Evolutionary conservation across 495 filamentous ascomycete species (phyloP), one percentile per base, ranked within the genome.

Genomic region (Evernia prunastri): DNA sequence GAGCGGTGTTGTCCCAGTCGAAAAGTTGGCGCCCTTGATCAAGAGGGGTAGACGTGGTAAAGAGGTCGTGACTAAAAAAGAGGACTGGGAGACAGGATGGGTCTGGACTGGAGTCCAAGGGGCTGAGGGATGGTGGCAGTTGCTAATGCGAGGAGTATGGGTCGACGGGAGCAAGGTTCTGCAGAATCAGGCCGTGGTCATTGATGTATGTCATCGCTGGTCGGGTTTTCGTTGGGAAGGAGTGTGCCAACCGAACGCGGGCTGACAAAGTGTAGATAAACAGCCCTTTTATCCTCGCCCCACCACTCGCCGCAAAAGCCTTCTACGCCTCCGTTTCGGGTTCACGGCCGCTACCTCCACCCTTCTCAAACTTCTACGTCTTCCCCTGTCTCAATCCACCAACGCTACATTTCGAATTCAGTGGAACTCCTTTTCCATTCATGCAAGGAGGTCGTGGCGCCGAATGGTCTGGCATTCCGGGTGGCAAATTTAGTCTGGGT

Each of bases 351-450:
- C 65, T 75, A n/a, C 63, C 70, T 15, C 47, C 67, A 10, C 73
- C 73, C 11, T 60, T 71, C 60, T 66, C 62, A 12, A 72, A 66
- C 29, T 73, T 75, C 67, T 71, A 72, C 65, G 65, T 61, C 33
- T 75, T 72, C 59, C 73, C 73, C 4, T 75, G 73, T 59, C 59
- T 75, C 18, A 75, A 75, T 45, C 69, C 71, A 25, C 73, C 73
- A 2, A 60, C 31, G 33, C 25, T 74, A 13, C 59, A 69, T 31
- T 72, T 75, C 49, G 73, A 75, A 40, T 72, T 75, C 43, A 51
- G 61, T 6, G 61, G 61, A 4, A 65, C 47, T 2, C 61, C 47
- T n/a, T 74, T 73, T 51, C 71, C 71, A 17, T 63, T 68, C 51
- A 70, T 74, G 66, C 66, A 67, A 37, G 69, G 71, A 31, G 51